Base-by-base conservation (phyloP, 257 asterid genomes). In the Solanum ossicruentum region DNA sequence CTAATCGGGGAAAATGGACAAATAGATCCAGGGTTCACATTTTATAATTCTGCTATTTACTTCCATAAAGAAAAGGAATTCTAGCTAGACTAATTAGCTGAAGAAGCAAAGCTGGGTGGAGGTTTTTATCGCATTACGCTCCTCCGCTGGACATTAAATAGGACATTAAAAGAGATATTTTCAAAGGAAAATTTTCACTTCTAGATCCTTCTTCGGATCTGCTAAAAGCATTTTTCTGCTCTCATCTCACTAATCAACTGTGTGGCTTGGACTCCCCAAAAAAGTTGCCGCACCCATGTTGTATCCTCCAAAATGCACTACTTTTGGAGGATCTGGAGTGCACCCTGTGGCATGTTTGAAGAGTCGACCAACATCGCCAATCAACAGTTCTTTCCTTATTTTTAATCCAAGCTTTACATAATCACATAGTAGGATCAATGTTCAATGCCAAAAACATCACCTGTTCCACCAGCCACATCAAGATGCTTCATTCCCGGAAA, bases 391-490 rank as follows among this genome's bases (percentile, higher is more conserved):
- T 49, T 39, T 75, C 82, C 11, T 49, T 75, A 47, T 51, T 51
- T 70, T 26, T 26, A 77, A 77, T 77, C 63, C 47, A 26, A 26
- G 47, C 6, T 77, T 77, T 51, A 77, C 17, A 52, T 10, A 51
- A 26, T 77, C 82, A 51, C 45, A 77, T 26, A 26, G 82, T 16
- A 77, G 16, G 15, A 52, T 51, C 43, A 51, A 75, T 75, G 10
- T 49, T 23, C 47, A 77, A 77, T 26, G 21, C 8, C 23, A 52
- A 71, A 49, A 84, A 32, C 79, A 51, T 87, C 88, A 94, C 98
- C 98, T 87, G 99, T 96, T 85, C 99, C 99, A 86, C 98, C 99
- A 81, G 99, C 99, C 87, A 96, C 98, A 90, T 96, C 99, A 65
- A 96, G 98, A 90, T 95, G 99, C 91, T 93, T 96, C 95, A 93